Conservation (phyloP, 176 grass and related monocot genomes). For the Guadua angustifolia region DNA sequence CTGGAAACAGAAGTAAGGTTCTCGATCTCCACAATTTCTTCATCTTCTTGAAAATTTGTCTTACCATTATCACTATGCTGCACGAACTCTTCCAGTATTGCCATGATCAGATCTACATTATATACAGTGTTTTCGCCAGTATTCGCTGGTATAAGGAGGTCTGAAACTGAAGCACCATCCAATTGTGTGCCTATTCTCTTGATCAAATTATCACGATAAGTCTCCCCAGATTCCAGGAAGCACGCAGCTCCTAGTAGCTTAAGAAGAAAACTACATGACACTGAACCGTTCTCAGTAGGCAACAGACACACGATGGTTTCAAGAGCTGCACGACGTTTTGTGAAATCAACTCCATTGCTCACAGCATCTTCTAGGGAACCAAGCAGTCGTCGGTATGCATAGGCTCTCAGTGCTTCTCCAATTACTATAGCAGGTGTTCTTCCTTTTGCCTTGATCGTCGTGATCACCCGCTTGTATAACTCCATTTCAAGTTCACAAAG, state of each 20-base stretch:
- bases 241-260: slow-evolving; percentile 80
- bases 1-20: slow-evolving; percentile 55
- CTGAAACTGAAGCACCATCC: slow-evolving; percentile 78
- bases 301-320: slow-evolving; percentile 78
- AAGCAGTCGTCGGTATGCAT: slow-evolving; percentile 67
- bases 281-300: slow-evolving; percentile 63
- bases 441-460: slow-evolving; percentile 62
- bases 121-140: slow-evolving; percentile 44
- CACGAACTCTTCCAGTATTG: slow-evolving; percentile 75
- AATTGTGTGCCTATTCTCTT: slow-evolving; percentile 76
- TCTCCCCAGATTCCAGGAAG: slow-evolving; percentile 63
- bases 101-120: slow-evolving; percentile 65
- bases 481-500: slow-evolving; percentile 93
- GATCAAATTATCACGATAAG: slow-evolving; percentile 52
- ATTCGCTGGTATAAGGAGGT: slow-evolving; percentile 73
- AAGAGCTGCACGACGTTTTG: slow-evolving; percentile 47
- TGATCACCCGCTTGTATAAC: slow-evolving; percentile 81
- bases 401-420: slow-evolving; percentile 90
- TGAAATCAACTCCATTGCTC: slow-evolving; percentile 59
- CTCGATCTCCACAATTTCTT: slow-evolving; percentile 74
- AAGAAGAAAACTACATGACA: slow-evolving; percentile 87
- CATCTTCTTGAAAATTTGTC: slow-evolving; percentile 42
- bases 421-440: slow-evolving; percentile 55
- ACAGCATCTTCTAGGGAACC: slow-evolving; percentile 65
- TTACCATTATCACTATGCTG: slow-evolving; percentile 45